These are phyloP conservation scores for Prunus mongolica DNA, from an alignment of 306 rosid species.

Conservation along the genomic window DNA sequence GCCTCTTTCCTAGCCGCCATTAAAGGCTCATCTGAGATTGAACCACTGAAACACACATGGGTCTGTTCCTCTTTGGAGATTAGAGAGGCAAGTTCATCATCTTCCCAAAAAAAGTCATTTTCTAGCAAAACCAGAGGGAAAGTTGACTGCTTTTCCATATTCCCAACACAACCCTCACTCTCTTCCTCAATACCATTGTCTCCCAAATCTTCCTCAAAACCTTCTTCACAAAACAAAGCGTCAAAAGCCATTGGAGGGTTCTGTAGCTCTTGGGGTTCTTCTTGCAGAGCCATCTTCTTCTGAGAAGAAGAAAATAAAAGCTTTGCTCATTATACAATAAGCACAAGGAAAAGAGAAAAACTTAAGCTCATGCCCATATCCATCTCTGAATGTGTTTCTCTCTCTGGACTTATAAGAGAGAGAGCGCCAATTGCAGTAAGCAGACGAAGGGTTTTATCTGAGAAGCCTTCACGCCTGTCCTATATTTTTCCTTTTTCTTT, in stretches of 20 bases:
- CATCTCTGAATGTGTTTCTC: constrained; percentile 28
- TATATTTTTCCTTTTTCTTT: constrained; percentile 16
- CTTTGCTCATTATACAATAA: constrained; percentile 28
- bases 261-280: constrained; percentile 32
- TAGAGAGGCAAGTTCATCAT: constrained; percentile 56
- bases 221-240: constrained; percentile 60
- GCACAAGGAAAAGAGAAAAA: constrained; percentile 4
- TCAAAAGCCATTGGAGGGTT: constrained; percentile 48
- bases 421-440: constrained; percentile 32
- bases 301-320: constrained; percentile 40
- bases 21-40: constrained; percentile 38
- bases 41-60: constrained; percentile 26
- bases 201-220: constrained; percentile 43
- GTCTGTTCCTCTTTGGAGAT: constrained; percentile 62
- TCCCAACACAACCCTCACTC: constrained; percentile 22
- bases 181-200: constrained; percentile 27
- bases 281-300: constrained; percentile 55
- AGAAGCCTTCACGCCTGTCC: constrained; percentile 61
- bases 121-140: constrained; percentile 38
- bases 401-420: constrained; percentile 19
- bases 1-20: constrained; percentile 49
- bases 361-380: constrained; percentile 41
- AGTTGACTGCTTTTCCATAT: constrained; percentile 30
- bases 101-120: constrained; percentile 61
- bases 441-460: constrained; percentile 44